Evolutionary conservation across 2,329 filamentous ascomycete genomes (phyloP).

Genomic region (Scedosporium boydii): DNA sequence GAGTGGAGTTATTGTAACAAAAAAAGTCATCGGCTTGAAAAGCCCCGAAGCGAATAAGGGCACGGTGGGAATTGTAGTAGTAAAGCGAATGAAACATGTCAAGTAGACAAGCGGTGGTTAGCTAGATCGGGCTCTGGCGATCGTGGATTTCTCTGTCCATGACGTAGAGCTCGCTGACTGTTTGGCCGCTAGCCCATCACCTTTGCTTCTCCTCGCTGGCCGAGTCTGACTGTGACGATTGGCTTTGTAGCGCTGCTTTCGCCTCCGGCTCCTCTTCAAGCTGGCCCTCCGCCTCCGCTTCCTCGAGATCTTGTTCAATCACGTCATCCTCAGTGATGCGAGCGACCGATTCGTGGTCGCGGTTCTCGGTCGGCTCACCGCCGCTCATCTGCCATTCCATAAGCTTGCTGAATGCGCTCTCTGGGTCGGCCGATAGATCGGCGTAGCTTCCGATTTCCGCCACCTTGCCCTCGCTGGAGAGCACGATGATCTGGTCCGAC

Average conservation of each 20-base stretch:
- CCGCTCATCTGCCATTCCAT: slow-evolving; percentile 99
- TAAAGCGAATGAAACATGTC: too few species aligned
- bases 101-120: too few species aligned
- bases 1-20: slow-evolving; percentile 4
- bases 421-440: slow-evolving; percentile 60
- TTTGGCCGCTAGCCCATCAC: neutral
- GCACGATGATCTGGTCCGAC: slow-evolving; percentile 87
- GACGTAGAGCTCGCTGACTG: too few species aligned
- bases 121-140: too few species aligned
- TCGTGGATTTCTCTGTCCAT: too few species aligned
- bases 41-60: neutral
- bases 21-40: neutral
- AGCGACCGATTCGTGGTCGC: slow-evolving; percentile 20
- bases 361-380: slow-evolving; percentile 49
- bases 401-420: slow-evolving; percentile 83
- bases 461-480: slow-evolving; percentile 76
- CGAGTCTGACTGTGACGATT: neutral
- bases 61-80: neutral
- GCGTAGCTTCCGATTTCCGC: slow-evolving; percentile 83
- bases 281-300: slow-evolving; percentile 24
- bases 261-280: slow-evolving; percentile 21
- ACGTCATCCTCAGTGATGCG: slow-evolving; percentile 43
- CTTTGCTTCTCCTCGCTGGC: neutral
- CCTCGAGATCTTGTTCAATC: slow-evolving; percentile 38
- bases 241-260: slow-evolving; percentile 10